Evolutionary conservation across 2,329 filamentous ascomycete species (phyloP).

Genomic region (Aspergillus proliferans): DNA sequence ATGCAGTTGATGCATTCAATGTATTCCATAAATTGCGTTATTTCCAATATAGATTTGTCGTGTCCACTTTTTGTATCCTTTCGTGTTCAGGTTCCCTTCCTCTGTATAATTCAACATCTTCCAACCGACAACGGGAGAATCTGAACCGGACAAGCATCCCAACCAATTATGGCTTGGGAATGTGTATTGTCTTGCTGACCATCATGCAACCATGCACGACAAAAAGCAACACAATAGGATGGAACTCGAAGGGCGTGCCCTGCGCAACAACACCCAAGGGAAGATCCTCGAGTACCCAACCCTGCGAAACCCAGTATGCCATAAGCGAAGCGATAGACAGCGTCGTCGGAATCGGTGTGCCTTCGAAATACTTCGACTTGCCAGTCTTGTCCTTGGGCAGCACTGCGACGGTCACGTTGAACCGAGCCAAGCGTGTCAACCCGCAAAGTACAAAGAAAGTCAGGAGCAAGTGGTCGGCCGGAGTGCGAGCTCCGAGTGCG

Average conservation of each 20-base stretch:
- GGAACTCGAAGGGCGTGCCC: constrained; percentile 70
- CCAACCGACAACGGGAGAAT: constrained; percentile 9
- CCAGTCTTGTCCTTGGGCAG: constrained; percentile 87
- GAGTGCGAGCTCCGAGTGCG: constrained; percentile 77
- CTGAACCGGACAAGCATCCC: constrained; percentile 6
- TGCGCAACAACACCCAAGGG: constrained; percentile 65
- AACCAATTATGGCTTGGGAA: constrained; percentile 66
- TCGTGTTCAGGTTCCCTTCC: constrained; percentile 13
- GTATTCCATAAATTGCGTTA: constrained; percentile 6
- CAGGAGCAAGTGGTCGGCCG: constrained; percentile 71
- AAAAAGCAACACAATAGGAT: constrained; percentile 76
- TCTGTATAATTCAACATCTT: constrained; percentile 8
- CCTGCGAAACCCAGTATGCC: constrained; percentile 79
- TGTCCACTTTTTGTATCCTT: constrained; percentile 7
- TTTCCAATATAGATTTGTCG: constrained; percentile 9
- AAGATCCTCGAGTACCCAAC: constrained; percentile 72
- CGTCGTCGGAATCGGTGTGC: constrained; percentile 89
- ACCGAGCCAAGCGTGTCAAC: constrained; percentile 84
- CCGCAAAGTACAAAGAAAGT: constrained; percentile 92
- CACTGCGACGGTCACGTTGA: constrained; percentile 89
- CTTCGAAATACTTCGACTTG: constrained; percentile 94
- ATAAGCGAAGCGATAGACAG: constrained; percentile 74
- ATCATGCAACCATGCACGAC: constrained; percentile 86
- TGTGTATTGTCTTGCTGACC: constrained; percentile 90
- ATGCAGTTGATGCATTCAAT: not conserved